Conservation (phyloP, 768 basidiomycete species). For the Hirschioporus abietinus region DNA sequence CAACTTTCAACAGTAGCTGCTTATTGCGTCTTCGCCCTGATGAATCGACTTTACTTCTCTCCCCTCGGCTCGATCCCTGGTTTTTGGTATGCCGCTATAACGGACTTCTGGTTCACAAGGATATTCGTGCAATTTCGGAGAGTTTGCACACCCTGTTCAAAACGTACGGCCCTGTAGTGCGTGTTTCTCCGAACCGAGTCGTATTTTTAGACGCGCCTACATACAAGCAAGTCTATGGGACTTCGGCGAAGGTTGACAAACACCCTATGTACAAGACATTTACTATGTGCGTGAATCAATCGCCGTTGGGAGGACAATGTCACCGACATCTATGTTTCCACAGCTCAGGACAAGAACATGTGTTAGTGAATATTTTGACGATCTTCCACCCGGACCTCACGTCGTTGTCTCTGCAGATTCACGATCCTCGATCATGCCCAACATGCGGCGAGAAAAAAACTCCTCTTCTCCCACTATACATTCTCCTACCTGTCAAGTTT, state of each 20-base stretch:
- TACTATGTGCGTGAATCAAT: conserved; percentile 51
- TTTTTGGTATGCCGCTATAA: conserved; percentile 74
- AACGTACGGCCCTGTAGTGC: conserved; percentile 70
- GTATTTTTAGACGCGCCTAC: conserved; percentile 70
- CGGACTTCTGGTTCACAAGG: conserved; percentile 64
- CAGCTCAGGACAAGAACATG: neutral
- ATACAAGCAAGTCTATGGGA: conserved; percentile 66
- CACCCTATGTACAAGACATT: conserved; percentile 77
- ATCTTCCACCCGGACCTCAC: neutral
- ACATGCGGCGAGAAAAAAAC: conserved; percentile 68
- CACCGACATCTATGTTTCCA: neutral
- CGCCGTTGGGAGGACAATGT: neutral
- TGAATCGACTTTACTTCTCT: conserved; percentile 51
- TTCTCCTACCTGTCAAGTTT: conserved; percentile 59
- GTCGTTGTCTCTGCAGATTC: conserved; percentile 48
- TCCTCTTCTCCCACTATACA: conserved; percentile 69
- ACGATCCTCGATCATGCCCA: conserved; percentile 71
- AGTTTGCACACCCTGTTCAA: conserved; percentile 66
- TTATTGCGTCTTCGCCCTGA: conserved; percentile 29
- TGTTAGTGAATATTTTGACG: neutral
- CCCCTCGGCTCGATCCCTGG: conserved; percentile 72
- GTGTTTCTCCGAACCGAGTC: conserved; percentile 75
- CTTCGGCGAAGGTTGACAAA: conserved; percentile 69
- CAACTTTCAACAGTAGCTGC: conserved; percentile 19
- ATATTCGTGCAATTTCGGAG: conserved; percentile 71